phyloP scores from a whole-genome alignment of 345 rosid species.

The Eucalyptus sideroxylon region DNA sequence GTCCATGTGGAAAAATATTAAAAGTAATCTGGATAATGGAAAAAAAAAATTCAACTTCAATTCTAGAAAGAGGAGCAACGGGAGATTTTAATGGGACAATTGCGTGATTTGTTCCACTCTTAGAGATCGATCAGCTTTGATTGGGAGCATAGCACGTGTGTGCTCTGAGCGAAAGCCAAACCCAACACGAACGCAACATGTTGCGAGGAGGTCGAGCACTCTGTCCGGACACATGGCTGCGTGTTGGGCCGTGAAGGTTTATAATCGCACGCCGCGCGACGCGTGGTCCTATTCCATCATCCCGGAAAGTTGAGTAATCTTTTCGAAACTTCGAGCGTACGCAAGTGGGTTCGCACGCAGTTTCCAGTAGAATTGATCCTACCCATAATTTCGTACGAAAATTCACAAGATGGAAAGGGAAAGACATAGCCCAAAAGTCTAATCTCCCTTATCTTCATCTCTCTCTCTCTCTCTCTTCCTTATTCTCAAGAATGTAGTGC shows the following conservation, averaged over 20 bases:
- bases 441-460: not conserved
- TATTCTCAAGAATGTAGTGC: not conserved
- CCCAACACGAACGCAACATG: not conserved
- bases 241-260: not conserved
- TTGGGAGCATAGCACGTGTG: not conserved
- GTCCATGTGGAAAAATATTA: not conserved
- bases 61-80: not conserved
- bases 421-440: not conserved
- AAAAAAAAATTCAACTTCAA: not conserved
- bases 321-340: not conserved
- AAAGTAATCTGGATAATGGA: not conserved
- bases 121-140: not conserved
- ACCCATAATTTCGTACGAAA: not conserved
- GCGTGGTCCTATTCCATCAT: not conserved
- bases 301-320: not conserved
- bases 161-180: not conserved
- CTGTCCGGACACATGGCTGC: not conserved
- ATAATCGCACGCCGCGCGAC: not conserved
- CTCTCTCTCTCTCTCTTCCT: not conserved
- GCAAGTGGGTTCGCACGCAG: not conserved
- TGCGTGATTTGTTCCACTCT: not conserved
- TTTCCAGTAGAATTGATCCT: not conserved
- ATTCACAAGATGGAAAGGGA: not conserved
- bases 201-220: not conserved
- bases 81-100: not conserved